Percentiles rank a stretch among this genome's conserved stretches.
These are phyloP conservation scores for Austroboletus festivus DNA, from an alignment of 768 basidiomycete genomes.

Conservation along the genomic window DNA sequence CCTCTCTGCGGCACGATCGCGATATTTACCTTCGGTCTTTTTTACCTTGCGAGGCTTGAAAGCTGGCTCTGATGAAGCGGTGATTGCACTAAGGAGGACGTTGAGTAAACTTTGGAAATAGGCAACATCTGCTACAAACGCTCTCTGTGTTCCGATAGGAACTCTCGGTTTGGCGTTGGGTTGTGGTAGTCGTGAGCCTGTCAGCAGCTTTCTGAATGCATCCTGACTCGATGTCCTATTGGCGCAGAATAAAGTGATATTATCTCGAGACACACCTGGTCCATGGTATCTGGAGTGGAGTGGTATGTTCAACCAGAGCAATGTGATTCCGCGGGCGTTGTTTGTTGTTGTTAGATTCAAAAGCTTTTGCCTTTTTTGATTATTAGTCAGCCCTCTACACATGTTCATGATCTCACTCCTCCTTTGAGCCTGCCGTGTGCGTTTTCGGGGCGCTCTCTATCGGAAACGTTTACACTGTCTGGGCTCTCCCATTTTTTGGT, in stretches of 20 bases:
- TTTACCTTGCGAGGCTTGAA: slow-evolving; percentile 85
- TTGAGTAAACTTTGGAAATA: not conserved
- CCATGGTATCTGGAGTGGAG: slow-evolving; percentile 17
- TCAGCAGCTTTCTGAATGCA: slow-evolving; percentile 54
- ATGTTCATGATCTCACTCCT: too few species aligned
- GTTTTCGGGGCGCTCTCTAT: slow-evolving; percentile 3
- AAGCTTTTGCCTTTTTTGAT: slow-evolving; percentile 17
- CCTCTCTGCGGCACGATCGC: slow-evolving; percentile 75
- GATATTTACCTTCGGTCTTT: slow-evolving; percentile 56
- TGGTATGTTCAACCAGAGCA: not conserved
- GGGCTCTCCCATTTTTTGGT: not conserved
- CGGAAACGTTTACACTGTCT: slow-evolving; percentile 3
- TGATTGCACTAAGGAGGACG: slow-evolving; percentile 38
- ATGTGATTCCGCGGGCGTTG: slow-evolving; percentile 12
- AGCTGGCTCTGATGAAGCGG: slow-evolving; percentile 52
- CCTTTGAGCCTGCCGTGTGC: not conserved
- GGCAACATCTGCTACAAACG: slow-evolving; percentile 11
- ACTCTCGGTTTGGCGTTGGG: slow-evolving; percentile 6
- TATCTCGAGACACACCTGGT: slow-evolving; percentile 20
- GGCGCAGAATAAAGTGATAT: not conserved
- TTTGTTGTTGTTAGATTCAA: slow-evolving; percentile 28
- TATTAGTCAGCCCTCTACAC: slow-evolving; percentile 7
- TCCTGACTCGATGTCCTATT: slow-evolving; percentile 38
- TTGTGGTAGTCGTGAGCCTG: slow-evolving; percentile 30
- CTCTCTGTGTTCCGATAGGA: slow-evolving; percentile 9